These are phyloP conservation scores for Malbranchea cinnamomea DNA, from an alignment of 2,329 filamentous ascomycete species.

Conservation along the genomic window DNA sequence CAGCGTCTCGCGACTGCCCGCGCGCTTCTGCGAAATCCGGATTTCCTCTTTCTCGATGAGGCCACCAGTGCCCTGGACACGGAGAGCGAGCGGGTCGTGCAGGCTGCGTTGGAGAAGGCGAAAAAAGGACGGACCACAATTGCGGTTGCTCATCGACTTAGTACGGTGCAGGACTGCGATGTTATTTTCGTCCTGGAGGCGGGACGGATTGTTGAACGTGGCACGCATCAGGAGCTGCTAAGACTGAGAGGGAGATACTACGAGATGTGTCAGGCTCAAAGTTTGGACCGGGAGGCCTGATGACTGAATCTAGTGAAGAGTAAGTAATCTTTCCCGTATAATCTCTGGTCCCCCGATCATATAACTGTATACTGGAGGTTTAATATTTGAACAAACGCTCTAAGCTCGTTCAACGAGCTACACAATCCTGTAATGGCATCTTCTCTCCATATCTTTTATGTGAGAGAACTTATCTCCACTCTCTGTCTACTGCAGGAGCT, in stretches of 20 bases:
- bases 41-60: slow-evolving; percentile 29
- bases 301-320: no score
- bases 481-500: no score
- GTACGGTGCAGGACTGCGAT: slow-evolving; percentile 72
- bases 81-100: slow-evolving; percentile 20
- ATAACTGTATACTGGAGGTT: no score
- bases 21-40: slow-evolving; percentile 25
- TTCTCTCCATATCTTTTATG: no score
- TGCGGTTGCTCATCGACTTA: slow-evolving; percentile 75
- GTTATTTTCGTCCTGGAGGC: slow-evolving; percentile 52
- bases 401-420: no score
- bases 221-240: slow-evolving; percentile 27
- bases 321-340: background rate
- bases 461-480: no score
- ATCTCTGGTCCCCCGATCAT: background rate
- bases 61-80: slow-evolving; percentile 29
- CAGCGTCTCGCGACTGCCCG: slow-evolving; percentile 31
- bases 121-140: slow-evolving; percentile 70
- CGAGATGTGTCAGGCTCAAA: slow-evolving; percentile 16
- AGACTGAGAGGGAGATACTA: slow-evolving; percentile 17
- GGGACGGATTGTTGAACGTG: slow-evolving; percentile 25
- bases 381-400: no score
- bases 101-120: slow-evolving; percentile 25
- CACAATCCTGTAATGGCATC: no score
- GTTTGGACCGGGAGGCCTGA: slow-evolving; percentile 9